These are phyloP conservation scores for Kwoniella sp. DNA, from an alignment of 768 basidiomycete species.

Conservation along the genomic window DNA sequence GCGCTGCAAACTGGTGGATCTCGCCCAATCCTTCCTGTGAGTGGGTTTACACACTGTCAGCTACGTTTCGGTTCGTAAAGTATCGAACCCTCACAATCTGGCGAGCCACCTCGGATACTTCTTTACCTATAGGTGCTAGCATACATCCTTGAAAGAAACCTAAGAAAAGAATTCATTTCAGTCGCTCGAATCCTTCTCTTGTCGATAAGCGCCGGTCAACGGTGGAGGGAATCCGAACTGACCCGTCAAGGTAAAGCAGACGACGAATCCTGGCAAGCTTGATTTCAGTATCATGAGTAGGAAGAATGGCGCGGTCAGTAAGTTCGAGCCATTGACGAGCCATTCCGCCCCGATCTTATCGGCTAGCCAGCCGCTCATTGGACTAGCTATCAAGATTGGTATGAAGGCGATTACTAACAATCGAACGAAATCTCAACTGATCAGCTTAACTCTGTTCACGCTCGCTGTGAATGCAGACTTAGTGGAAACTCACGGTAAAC, in stretches of 20 bases:
- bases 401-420: slow-evolving; percentile 21
- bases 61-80: neutral
- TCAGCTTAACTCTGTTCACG: no score
- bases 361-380: slow-evolving; percentile 24
- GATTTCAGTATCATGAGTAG: slow-evolving; percentile 23
- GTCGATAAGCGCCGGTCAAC: neutral
- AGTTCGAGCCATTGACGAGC: slow-evolving; percentile 9
- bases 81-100: slow-evolving; percentile 7
- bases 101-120: slow-evolving; percentile 19
- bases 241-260: slow-evolving; percentile 24
- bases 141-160: slow-evolving; percentile 8
- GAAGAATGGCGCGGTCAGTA: slow-evolving; percentile 24
- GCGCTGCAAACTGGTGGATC: slow-evolving; percentile 33
- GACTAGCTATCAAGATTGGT: slow-evolving; percentile 27
- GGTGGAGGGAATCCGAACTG: slow-evolving; percentile 2
- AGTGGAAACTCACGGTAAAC: slow-evolving; percentile 21
- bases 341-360: slow-evolving; percentile 31
- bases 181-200: neutral
- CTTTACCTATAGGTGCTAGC: slow-evolving; percentile 18
- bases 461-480: neutral
- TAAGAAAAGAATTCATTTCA: neutral
- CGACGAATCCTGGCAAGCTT: slow-evolving; percentile 27
- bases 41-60: neutral
- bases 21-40: slow-evolving; percentile 23
- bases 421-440: neutral